phyloP scores from a whole-genome alignment of 176 grass and related monocot species.

The Neostapfia colusana region DNA sequence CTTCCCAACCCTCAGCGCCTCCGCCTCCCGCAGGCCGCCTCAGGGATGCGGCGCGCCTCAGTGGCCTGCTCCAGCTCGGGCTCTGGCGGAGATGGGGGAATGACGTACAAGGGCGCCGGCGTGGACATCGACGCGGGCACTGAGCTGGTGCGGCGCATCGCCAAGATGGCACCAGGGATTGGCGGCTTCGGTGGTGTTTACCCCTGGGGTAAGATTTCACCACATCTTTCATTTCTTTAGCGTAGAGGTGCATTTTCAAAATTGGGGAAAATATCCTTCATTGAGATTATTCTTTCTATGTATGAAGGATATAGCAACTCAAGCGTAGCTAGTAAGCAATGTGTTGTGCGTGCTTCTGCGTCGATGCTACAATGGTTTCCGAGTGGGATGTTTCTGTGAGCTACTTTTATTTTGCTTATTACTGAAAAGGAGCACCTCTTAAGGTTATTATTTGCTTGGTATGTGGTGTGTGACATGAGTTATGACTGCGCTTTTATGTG shows the following conservation, averaged over 20 bases:
- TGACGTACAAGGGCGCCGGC: conserved; percentile 81
- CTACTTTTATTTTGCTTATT: neutral
- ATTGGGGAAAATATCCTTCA: neutral
- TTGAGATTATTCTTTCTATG: neutral
- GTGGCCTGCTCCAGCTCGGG: conserved; percentile 37
- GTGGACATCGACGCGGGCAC: conserved; percentile 88
- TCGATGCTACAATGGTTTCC: neutral
- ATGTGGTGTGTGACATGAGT: neutral
- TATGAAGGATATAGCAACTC: neutral
- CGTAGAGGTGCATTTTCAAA: neutral
- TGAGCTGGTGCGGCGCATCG: conserved; percentile 81
- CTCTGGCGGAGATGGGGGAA: conserved; percentile 10
- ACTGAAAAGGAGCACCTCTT: neutral
- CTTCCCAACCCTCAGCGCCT: neutral
- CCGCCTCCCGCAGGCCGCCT: neutral
- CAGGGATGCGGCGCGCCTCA: conserved; percentile 23
- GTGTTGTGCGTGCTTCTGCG: neutral
- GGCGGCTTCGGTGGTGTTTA: conserved; percentile 89
- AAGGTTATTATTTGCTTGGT: neutral
- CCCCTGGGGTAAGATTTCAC: conserved; percentile 48
- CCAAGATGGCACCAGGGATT: conserved; percentile 75
- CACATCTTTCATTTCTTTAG: neutral
- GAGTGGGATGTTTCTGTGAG: neutral
- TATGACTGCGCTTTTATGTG: neutral
- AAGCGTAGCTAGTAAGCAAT: neutral